Percentiles rank a stretch among this genome's conserved stretches.
These are phyloP conservation scores for Auricularia cornea DNA, from an alignment of 768 basidiomycete genomes.

Conservation along the genomic window DNA sequence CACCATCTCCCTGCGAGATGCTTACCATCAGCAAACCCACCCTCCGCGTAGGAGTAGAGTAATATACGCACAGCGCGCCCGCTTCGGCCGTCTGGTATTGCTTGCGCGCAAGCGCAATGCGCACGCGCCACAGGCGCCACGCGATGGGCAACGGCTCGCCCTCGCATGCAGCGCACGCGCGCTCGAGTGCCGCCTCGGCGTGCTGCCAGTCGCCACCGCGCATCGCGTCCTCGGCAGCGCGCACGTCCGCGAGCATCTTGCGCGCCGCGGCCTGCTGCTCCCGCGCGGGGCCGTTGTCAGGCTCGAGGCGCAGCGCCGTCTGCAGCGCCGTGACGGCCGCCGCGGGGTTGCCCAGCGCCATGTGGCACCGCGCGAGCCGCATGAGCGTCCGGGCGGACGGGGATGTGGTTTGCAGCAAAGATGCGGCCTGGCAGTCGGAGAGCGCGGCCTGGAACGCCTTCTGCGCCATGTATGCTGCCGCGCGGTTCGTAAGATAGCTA, in stretches of 20 bases:
- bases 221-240: constrained; percentile 50
- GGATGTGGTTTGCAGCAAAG: constrained; percentile 46
- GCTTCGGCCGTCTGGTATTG: constrained; percentile 66
- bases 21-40: no score
- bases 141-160: constrained; percentile 65
- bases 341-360: constrained; percentile 62
- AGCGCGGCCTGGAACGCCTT: constrained; percentile 70
- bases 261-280: constrained; percentile 55
- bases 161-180: constrained; percentile 60
- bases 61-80: constrained; percentile 60
- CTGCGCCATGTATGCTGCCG: constrained; percentile 74
- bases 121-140: constrained; percentile 77
- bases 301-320: constrained; percentile 54
- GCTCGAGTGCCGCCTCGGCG: constrained; percentile 69
- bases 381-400: constrained; percentile 69
- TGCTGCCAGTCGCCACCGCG: constrained; percentile 63
- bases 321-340: constrained; percentile 61
- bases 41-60: no score
- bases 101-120: constrained; percentile 63
- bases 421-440: constrained; percentile 70
- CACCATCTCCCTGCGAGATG: constrained; percentile 55
- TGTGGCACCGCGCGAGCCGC: constrained; percentile 75
- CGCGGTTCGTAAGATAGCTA: constrained; percentile 76
- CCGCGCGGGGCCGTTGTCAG: constrained; percentile 47
- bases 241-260: constrained; percentile 56